Base-by-base conservation (phyloP, 2,329 filamentous ascomycete genomes). In the Clonostachys sp. region DNA sequence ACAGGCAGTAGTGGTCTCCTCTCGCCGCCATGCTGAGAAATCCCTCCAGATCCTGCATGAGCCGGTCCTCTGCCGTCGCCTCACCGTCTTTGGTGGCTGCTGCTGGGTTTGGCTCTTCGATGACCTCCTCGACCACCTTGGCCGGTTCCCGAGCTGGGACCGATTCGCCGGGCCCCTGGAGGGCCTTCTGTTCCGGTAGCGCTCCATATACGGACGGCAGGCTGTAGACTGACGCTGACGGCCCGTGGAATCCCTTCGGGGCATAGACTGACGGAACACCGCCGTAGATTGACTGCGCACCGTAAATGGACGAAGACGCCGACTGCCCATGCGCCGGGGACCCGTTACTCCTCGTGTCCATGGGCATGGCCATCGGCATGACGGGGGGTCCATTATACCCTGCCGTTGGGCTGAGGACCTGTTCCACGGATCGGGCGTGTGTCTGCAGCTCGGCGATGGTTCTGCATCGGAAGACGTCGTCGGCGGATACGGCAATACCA, bases 381-480 rank as follows among this genome's bases (percentile, higher is more conserved):
- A 18, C 17, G 36, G 36, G 36, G 3, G 36, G 17, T 4, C 24
- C 24, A 30, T 30, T 30, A 30, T 30, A 30, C 9, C 24, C 24
- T 10, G 24, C 24, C 24, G 16, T 46, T n/a, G n/a, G 18, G 41
- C 35, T n/a, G 45, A 20, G 17, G 45, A n/a, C 18, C 38, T 41
- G 16, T 41, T 16, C 38, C 24, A 45, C n/a, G 44, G 33, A 45
- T 5, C 49, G 60, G 24, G 71, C 59, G 50, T 64, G 63, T 2
- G 66, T 70, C 55, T 75, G 70, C 18, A 74, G 59, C 52, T 75
- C 73, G 45, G 71, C 66, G 39, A 75, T 57, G 5, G 66, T 75
- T 44, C 61, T 62, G 55, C 70, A 73, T 38, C 58, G 62, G 46
- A 74, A 59, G 43, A 74, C 68, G 47, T 75, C 72, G 43, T 63